A percentile compares a stretch with the other conserved stretches of the same genome.
Evolutionary conservation across 2,329 filamentous ascomycete species (phyloP).

Genomic region (Calonectria pseudoreteaudii): DNA sequence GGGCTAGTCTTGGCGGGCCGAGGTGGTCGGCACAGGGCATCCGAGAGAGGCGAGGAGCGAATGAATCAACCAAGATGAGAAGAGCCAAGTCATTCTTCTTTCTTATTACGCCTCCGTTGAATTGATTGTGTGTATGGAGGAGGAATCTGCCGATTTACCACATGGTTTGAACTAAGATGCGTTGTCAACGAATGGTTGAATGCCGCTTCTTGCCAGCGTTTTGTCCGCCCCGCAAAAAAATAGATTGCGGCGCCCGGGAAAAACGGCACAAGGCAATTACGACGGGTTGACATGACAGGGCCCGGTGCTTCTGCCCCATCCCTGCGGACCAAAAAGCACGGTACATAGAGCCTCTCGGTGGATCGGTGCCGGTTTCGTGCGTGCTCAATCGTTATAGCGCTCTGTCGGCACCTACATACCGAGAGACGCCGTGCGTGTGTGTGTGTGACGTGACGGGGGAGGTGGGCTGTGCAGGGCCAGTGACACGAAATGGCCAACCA

Average conservation of each 20-base stretch:
- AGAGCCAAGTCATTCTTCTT: background rate
- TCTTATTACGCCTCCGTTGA: too few relatives aligned
- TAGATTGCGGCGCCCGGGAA: background rate
- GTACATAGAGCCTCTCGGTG: background rate
- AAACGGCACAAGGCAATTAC: background rate
- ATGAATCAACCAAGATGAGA: background rate
- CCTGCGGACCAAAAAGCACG: background rate
- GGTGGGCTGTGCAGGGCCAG: background rate
- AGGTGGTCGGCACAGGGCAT: background rate
- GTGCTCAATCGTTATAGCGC: background rate
- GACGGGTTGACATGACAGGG: background rate
- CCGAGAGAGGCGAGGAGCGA: background rate
- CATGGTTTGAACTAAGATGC: background rate
- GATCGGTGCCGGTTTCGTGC: background rate
- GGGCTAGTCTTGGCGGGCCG: background rate
- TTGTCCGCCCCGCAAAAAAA: background rate
- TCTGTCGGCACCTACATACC: background rate
- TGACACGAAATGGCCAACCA: background rate
- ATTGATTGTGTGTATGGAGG: background rate
- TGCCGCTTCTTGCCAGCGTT: background rate
- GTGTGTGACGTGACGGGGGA: background rate
- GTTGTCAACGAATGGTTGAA: background rate
- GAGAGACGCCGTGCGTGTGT: background rate
- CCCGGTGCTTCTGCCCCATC: background rate
- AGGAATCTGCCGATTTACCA: background rate